Base-by-base conservation (phyloP, 805 yeast species). In the Geotrichum ghanense region DNA sequence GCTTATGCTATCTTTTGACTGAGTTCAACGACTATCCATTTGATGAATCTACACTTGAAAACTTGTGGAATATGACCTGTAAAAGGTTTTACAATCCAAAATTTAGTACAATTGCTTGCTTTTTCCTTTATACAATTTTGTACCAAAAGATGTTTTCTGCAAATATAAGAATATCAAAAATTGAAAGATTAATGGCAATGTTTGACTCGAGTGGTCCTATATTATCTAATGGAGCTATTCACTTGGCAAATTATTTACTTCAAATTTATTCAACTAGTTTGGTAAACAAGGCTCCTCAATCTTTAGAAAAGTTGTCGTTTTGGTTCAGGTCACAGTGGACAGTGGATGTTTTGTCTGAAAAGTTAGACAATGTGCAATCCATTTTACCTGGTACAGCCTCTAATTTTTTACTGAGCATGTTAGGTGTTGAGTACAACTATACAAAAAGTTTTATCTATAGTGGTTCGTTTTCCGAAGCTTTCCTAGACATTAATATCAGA, bases 1-100 rank as follows among this genome's bases (percentile, higher is more conserved):
- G 37, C 17, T n/a, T 31, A 6, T 31, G 37, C 37, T 31, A 5
- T 31, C 16, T 31, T 5, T 31, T 5, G 17, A 31, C 6, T 10
- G 19, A 31, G 5, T 4, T 5, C 5, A 19, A 31, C 5, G 17
- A 12, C 5, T 12, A 31, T 31, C 12, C 14, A 6, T 31, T 10
- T 31, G 37, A 31, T n/a, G 7, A 9, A 10, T n/a, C 19, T n/a
- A 19, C 12, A 16, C 14, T 31, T 16, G 37, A 31, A n/a, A 31
- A 31, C 17, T 19, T 31, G 7, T 31, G 37, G 37, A 31, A 31
- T 12, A 16, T 31, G 19, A 31, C 37, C 17, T 31, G 37, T 19
- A 31, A 31, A n/a, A 31, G 37, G 16, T 31, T 31, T 31, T 31
- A 31, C 37, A 31, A 31, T 31, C 37, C 37, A 10, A 31, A 19